A percentile compares a stretch with the other conserved stretches of the same genome.
phyloP scores from a whole-genome alignment of 805 yeast species.

The Blastobotrys terrestris region DNA sequence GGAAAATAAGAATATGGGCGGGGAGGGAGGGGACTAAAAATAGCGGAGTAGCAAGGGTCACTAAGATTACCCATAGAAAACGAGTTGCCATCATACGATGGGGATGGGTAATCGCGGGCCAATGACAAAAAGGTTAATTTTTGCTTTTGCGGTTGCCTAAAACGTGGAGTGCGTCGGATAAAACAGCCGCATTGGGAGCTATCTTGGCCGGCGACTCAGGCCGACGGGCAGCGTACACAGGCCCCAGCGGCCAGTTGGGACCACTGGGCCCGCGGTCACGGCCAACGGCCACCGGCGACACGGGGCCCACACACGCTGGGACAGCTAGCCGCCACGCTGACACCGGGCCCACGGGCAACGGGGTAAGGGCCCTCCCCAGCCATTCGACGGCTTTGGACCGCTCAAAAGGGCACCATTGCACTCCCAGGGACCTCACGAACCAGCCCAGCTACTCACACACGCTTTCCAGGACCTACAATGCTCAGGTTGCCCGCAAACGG shows the following conservation, averaged over 20 bases:
- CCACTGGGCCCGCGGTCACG: not conserved
- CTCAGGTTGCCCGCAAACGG: not conserved
- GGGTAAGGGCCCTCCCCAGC: too few relatives aligned
- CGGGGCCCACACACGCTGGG: not conserved
- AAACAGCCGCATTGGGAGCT: not conserved
- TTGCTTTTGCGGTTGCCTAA: not conserved
- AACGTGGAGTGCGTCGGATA: not conserved
- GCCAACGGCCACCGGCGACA: not conserved
- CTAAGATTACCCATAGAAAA: too few relatives aligned
- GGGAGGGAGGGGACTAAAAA: too few relatives aligned
- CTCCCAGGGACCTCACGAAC: too few relatives aligned
- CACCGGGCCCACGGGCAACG: not conserved
- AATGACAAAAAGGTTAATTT: not conserved
- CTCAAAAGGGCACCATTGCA: too few relatives aligned
- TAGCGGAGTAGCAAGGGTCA: too few relatives aligned
- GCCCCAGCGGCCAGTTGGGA: not conserved
- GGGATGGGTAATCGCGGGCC: too few relatives aligned
- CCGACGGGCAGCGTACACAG: not conserved
- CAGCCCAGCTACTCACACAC: not conserved
- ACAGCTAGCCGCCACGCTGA: not conserved
- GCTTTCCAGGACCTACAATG: too few relatives aligned
- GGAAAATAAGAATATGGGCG: too few relatives aligned
- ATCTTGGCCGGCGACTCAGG: not conserved
- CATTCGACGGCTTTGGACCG: too few relatives aligned
- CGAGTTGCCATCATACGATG: too few relatives aligned